phyloP scores from a whole-genome alignment of 768 basidiomycete species.

The Tremella fuciformis region DNA sequence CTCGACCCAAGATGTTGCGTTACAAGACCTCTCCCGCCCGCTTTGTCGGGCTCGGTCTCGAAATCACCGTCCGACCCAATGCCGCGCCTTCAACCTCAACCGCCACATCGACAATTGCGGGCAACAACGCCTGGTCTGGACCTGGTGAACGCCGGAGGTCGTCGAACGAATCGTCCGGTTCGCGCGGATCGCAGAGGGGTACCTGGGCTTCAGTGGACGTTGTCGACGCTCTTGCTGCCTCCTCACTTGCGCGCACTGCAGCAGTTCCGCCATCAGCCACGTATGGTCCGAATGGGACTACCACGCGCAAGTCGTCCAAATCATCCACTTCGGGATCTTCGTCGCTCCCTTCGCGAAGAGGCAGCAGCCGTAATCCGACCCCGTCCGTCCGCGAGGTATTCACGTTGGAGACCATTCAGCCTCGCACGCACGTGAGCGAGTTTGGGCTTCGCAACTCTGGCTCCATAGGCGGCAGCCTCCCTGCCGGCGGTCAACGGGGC shows the following conservation, averaged over 20 bases:
- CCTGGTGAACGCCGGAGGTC: slow-evolving; percentile 11
- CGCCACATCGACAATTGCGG: slow-evolving; percentile 10
- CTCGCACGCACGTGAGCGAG: slow-evolving; percentile 1
- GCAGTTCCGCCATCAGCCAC: neutral
- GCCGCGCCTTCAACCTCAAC: neutral
- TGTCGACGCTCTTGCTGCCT: slow-evolving; percentile 22
- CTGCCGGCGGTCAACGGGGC: slow-evolving; percentile 1
- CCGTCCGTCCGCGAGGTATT: slow-evolving; percentile 2
- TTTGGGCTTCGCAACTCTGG: slow-evolving; percentile 1
- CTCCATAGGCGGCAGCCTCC: neutral
- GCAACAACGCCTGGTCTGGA: slow-evolving; percentile 1
- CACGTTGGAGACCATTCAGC: neutral
- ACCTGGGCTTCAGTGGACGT: slow-evolving; percentile 32
- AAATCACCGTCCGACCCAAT: slow-evolving; percentile 26
- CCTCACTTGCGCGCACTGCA: slow-evolving; percentile 9
- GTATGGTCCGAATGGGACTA: neutral
- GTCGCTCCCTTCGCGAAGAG: slow-evolving; percentile 1
- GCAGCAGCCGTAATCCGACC: slow-evolving; percentile 8
- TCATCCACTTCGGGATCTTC: neutral
- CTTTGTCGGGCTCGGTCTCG: slow-evolving; percentile 25
- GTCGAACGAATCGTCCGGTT: slow-evolving; percentile 1
- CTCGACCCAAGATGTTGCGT: slow-evolving; percentile 27
- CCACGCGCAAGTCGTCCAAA: neutral
- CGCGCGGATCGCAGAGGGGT: slow-evolving; percentile 14
- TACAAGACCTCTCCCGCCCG: slow-evolving; percentile 27